These are phyloP conservation scores for Blastomyces parvus DNA, from an alignment of 2,329 filamentous ascomycete species.

Conservation along the genomic window DNA sequence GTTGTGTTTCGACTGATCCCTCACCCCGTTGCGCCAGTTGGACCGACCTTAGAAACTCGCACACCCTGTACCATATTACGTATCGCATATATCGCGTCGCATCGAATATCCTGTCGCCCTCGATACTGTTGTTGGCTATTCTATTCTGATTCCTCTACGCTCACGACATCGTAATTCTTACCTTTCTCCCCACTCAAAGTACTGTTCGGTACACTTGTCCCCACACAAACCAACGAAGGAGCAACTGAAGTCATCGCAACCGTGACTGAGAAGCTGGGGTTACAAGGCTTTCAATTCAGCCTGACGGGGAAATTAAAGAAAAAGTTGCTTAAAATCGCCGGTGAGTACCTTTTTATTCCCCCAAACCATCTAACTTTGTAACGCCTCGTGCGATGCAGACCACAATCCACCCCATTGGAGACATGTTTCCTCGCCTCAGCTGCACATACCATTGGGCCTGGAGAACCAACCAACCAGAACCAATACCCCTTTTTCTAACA, in stretches of 20 bases:
- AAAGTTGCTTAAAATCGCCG: neutral
- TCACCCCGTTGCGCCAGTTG: neutral
- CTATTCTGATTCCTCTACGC: neutral
- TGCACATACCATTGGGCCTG: neutral
- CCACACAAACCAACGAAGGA: neutral
- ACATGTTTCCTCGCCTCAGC: neutral
- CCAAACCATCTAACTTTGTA: neutral
- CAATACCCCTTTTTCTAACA: constrained; percentile 5
- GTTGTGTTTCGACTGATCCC: neutral
- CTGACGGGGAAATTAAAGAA: neutral
- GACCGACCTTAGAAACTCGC: neutral
- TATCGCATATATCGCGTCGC: neutral
- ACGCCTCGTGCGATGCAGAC: neutral
- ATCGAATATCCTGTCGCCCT: neutral
- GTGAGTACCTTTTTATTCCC: neutral
- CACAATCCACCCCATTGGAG: neutral
- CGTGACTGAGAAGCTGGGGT: neutral
- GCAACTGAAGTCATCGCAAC: neutral
- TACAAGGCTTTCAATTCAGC: neutral
- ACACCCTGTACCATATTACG: neutral
- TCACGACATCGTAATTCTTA: too few species aligned
- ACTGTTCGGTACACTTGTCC: neutral
- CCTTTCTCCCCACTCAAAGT: neutral
- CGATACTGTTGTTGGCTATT: neutral
- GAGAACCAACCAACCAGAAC: constrained; percentile 5